Evolutionary conservation across 1,284 basidiomycete species (phyloP).

Genomic region (Cryptococcus jaspeensis): DNA sequence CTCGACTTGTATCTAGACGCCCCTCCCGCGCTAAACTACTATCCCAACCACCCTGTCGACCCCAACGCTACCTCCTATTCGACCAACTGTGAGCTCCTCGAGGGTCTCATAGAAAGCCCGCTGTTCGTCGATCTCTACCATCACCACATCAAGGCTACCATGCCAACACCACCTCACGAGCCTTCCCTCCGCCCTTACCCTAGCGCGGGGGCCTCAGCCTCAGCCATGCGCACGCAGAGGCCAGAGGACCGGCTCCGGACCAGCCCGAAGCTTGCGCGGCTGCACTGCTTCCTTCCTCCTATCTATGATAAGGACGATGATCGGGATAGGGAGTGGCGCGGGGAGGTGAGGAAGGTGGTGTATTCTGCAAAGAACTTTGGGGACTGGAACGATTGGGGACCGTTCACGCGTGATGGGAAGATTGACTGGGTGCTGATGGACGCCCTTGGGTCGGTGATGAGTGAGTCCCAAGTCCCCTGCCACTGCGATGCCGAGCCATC

Average conservation of each 20-base stretch:
- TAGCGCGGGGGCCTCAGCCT: neutral
- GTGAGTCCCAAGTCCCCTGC: slow-evolving; percentile 20
- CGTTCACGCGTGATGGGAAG: slow-evolving; percentile 33
- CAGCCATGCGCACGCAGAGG: slow-evolving; percentile 5
- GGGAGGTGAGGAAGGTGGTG: slow-evolving; percentile 34
- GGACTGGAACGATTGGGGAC: slow-evolving; percentile 39
- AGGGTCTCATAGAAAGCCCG: slow-evolving; percentile 19
- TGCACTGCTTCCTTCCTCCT: slow-evolving; percentile 31
- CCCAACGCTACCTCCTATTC: slow-evolving; percentile 7
- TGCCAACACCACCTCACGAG: neutral
- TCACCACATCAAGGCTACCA: slow-evolving; percentile 1
- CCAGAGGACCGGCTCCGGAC: slow-evolving; percentile 6
- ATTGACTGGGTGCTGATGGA: slow-evolving; percentile 44
- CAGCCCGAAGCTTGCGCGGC: slow-evolving; percentile 23
- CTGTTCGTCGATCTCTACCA: slow-evolving; percentile 27
- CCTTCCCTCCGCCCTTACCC: neutral
- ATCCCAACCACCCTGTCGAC: neutral
- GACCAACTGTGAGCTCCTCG: slow-evolving; percentile 22
- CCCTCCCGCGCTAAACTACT: slow-evolving; percentile 9
- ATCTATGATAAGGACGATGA: slow-evolving; percentile 19
- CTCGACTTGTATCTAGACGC: slow-evolving; percentile 37
- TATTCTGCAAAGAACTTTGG: slow-evolving; percentile 32
- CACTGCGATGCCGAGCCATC: neutral
- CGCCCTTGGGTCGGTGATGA: slow-evolving; percentile 44
- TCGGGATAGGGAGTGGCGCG: slow-evolving; percentile 27